These are phyloP conservation scores for Sporothrix protearum DNA, from an alignment of 2,329 filamentous ascomycete genomes.

Conservation along the genomic window DNA sequence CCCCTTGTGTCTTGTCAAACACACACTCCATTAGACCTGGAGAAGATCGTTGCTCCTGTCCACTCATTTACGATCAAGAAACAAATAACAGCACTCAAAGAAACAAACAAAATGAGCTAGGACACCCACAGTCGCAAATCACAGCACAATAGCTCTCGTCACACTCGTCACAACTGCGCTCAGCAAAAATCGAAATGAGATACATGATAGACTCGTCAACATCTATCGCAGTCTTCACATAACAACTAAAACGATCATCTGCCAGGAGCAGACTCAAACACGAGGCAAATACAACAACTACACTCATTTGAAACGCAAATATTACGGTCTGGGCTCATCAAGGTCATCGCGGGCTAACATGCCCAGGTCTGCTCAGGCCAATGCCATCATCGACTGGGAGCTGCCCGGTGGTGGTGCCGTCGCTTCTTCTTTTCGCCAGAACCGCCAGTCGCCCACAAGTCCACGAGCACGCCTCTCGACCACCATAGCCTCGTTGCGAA, in stretches of 20 bases:
- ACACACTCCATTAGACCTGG: neutral
- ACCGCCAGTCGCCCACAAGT: neutral
- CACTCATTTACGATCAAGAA: neutral
- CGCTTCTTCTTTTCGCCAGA: neutral
- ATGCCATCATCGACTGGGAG: conserved; percentile 15
- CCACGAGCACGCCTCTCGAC: neutral
- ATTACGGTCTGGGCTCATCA: neutral
- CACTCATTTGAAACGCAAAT: neutral
- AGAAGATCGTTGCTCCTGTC: conserved; percentile 9
- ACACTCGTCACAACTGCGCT: neutral
- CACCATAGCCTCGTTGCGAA: conserved; percentile 4
- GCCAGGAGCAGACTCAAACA: neutral
- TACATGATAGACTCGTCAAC: neutral
- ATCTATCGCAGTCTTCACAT: neutral
- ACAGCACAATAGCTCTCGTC: too few relatives aligned
- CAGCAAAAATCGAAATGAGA: neutral
- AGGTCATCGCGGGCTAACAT: neutral
- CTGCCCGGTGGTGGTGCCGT: neutral
- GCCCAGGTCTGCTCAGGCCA: neutral
- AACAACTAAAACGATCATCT: neutral
- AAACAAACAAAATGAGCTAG: neutral
- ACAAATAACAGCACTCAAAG: neutral
- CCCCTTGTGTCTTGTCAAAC: neutral
- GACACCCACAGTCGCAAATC: neutral
- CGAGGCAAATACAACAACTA: neutral